Base-by-base conservation (phyloP, 1,284 basidiomycete genomes). In the Rhizopogon parksii region DNA sequence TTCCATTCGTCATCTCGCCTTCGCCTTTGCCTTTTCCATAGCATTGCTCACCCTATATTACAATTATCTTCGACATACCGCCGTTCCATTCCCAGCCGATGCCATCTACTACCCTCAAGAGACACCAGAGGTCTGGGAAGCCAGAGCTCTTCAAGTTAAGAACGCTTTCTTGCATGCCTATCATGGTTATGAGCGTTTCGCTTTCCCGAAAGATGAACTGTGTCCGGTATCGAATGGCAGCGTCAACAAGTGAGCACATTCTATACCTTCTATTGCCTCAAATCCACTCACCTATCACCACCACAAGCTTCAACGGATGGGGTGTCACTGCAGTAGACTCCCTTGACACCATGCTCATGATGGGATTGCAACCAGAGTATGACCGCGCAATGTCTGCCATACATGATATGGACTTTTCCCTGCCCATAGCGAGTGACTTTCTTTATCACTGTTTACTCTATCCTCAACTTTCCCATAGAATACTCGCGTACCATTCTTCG, bases 281-380 rank as follows among this genome's bases (percentile, higher is more conserved):
- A 8, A 36, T 11, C 8, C 14, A 39, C n/a, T 45, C 30, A 45
- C 42, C 2, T 45, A 34, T 21, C 30, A 30, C 11, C 30, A 30
- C 11, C 11, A 12, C 14, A 56, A 87, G 85, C 51, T 85, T 87
- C 63, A 87, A 87, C 61, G 83, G 88, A 6, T 96, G 94, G 93
- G 91, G 91, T 11, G 85, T 94, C 0, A 86, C 87, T 1, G 78
- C 84, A 48, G 77, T 91, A 54, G 91, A 92, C 60, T 81, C 87
- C 2, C 77, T 97, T 14, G 92, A 95, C 64, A 96, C 94, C 0
- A 84, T 97, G 70, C 75, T 91, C 25, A 71, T 97, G 47, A 89
- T 97, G 87, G 85, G 77, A 21, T 75, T 96, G 9, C 69, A 82
- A n/a, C 78, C 82, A 11, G 88, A 95, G 64, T 95, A 88, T 67